Conservation (phyloP, 164 flowering plant genomes). For the Piper betle region DNA sequence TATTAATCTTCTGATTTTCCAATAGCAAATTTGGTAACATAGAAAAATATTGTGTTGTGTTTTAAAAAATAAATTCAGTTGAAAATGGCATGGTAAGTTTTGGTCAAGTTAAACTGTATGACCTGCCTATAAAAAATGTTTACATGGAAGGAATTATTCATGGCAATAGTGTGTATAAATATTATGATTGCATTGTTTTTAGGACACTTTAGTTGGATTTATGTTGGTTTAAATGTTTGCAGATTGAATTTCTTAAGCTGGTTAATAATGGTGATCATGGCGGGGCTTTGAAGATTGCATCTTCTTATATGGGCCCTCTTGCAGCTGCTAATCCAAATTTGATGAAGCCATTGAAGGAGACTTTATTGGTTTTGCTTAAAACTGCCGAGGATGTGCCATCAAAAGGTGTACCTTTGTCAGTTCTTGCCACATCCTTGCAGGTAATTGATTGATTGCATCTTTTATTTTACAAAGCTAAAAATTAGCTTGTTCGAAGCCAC, state of each 20-base stretch:
- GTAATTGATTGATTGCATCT: constrained; percentile 17
- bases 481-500: too few species aligned
- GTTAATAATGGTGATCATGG: constrained; percentile 67
- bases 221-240: constrained; percentile 1
- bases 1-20: too few species aligned
- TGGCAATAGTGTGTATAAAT: too few species aligned
- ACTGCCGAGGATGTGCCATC: constrained; percentile 49
- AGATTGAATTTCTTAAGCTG: constrained; percentile 93
- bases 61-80: too few species aligned
- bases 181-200: background rate
- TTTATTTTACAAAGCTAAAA: too few species aligned
- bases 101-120: too few species aligned
- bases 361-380: constrained; percentile 62
- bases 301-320: constrained; percentile 74
- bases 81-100: too few species aligned
- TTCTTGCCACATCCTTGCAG: constrained; percentile 87
- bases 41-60: too few species aligned
- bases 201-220: background rate
- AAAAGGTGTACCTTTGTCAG: constrained; percentile 53
- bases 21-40: too few species aligned
- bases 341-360: constrained; percentile 86
- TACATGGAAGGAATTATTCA: too few species aligned
- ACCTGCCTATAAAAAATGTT: too few species aligned
- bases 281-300: constrained; percentile 71
- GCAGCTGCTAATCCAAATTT: constrained; percentile 62